These are phyloP conservation scores for Pezicula carpinea DNA, from an alignment of 2,329 filamentous ascomycete genomes.

Conservation along the genomic window DNA sequence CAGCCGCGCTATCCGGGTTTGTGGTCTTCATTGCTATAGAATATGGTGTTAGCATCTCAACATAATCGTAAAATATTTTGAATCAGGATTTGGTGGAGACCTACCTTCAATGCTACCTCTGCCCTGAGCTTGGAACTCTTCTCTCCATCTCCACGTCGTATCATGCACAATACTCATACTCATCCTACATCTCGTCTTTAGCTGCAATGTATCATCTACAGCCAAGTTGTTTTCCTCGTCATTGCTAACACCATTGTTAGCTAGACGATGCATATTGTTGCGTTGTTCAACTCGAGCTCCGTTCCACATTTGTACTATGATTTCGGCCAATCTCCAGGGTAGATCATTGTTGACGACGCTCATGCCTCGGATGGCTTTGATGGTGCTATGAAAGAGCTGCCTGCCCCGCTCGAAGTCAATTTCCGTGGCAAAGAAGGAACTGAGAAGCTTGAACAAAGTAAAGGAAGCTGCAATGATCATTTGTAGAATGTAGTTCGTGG, in stretches of 20 bases:
- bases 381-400: conserved; percentile 65
- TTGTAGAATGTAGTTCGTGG: conserved; percentile 75
- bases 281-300: conserved; percentile 35
- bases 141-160: conserved; percentile 80
- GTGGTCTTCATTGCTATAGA: conserved; percentile 68
- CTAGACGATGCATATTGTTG: conserved; percentile 36
- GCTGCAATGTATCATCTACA: conserved; percentile 66
- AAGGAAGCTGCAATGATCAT: conserved; percentile 82
- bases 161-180: conserved; percentile 84
- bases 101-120: conserved; percentile 68
- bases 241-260: conserved; percentile 32
- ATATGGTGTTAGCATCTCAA: conserved; percentile 24
- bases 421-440: conserved; percentile 69
- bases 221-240: conserved; percentile 28
- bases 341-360: conserved; percentile 76
- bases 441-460: conserved; percentile 71
- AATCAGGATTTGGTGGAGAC: conserved; percentile 27
- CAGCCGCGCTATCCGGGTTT: conserved; percentile 72
- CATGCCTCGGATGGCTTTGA: conserved; percentile 65
- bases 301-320: conserved; percentile 87
- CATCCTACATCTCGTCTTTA: conserved; percentile 78
- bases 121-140: conserved; percentile 70
- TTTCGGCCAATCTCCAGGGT: conserved; percentile 72
- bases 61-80: conserved; percentile 7
- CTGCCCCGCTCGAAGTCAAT: conserved; percentile 65